Evolutionary conservation across 2,329 filamentous ascomycete genomes (phyloP).

Genomic region (Pyrenophora seminiperda): DNA sequence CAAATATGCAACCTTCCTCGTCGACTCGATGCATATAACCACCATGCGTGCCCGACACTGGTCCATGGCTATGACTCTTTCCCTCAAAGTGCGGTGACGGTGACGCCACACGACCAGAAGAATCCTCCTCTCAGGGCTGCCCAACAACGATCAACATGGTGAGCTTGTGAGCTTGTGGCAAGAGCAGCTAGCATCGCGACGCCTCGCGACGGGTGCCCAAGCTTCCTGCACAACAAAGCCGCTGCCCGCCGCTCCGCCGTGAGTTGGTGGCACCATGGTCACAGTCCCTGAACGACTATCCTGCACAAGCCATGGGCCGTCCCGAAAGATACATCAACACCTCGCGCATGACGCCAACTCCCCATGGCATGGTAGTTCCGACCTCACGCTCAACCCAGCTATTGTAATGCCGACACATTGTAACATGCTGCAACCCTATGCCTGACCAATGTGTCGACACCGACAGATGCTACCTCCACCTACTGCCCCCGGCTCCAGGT

Average conservation of each 20-base stretch:
- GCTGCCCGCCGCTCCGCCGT: constrained; percentile 19
- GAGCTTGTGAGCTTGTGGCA: neutral
- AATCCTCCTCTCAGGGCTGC: neutral
- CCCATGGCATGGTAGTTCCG: constrained; percentile 37
- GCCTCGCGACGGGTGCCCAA: constrained; percentile 15
- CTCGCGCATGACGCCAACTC: constrained; percentile 27
- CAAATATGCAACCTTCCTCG: constrained; percentile 16
- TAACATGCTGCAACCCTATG: constrained; percentile 24
- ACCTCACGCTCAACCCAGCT: constrained; percentile 24
- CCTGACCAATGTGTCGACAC: constrained; percentile 5
- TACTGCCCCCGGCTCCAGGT: constrained; percentile 14
- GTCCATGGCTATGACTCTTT: constrained; percentile 11
- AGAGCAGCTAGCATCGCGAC: constrained; percentile 8
- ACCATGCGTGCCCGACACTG: constrained; percentile 11
- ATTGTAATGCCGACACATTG: constrained; percentile 20
- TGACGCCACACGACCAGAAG: constrained; percentile 17
- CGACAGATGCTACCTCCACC: neutral
- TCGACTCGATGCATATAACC: constrained; percentile 20
- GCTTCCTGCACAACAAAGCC: constrained; percentile 20
- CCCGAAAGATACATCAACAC: constrained; percentile 22
- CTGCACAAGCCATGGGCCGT: constrained; percentile 24
- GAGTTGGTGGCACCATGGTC: constrained; percentile 32
- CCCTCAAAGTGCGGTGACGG: constrained; percentile 21
- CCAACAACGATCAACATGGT: constrained; percentile 11
- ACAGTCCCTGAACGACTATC: constrained; percentile 27